These are phyloP conservation scores for Endoconidiophora laricicola DNA, from an alignment of 2,329 filamentous ascomycete genomes.

Conservation along the genomic window DNA sequence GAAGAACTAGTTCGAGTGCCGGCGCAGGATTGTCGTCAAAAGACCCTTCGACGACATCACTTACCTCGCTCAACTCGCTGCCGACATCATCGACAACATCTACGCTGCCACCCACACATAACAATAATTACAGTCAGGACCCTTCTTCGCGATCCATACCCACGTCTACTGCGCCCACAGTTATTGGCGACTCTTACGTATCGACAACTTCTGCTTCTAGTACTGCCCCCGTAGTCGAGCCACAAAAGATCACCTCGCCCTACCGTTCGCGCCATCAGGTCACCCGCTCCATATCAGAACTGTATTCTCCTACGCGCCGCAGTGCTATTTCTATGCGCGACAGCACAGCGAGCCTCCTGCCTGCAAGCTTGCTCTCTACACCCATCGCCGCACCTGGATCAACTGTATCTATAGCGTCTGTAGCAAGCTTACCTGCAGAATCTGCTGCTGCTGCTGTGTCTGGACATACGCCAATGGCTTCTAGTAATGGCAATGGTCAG, in stretches of 20 bases:
- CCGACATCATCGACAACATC: neutral
- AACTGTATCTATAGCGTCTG: slow-evolving; percentile 4
- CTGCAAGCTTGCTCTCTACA: too few species aligned
- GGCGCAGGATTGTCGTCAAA: too few species aligned
- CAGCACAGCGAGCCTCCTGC: slow-evolving; percentile 16
- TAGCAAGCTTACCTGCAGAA: slow-evolving; percentile 16
- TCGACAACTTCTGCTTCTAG: neutral
- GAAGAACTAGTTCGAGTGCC: too few species aligned
- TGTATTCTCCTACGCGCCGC: slow-evolving; percentile 26
- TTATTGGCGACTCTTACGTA: neutral
- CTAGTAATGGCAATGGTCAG: slow-evolving; percentile 19
- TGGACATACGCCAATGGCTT: slow-evolving; percentile 15
- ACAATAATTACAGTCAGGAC: neutral
- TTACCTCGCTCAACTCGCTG: slow-evolving; percentile 1
- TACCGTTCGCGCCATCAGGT: slow-evolving; percentile 31
- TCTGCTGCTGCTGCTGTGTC: slow-evolving; percentile 14
- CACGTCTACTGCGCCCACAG: neutral
- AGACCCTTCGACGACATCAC: neutral
- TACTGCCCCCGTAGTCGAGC: neutral
- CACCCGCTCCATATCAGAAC: slow-evolving; percentile 38
- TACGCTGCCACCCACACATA: neutral
- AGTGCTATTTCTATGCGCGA: slow-evolving; percentile 7
- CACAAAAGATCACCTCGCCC: slow-evolving; percentile 9
- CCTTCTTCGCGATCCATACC: neutral
- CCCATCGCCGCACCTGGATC: slow-evolving; percentile 1